A percentile compares a stretch with the other conserved stretches of the same genome.
These are phyloP conservation scores for Talaromyces sp. DNA, from an alignment of 2,329 filamentous ascomycete genomes.

Conservation along the genomic window DNA sequence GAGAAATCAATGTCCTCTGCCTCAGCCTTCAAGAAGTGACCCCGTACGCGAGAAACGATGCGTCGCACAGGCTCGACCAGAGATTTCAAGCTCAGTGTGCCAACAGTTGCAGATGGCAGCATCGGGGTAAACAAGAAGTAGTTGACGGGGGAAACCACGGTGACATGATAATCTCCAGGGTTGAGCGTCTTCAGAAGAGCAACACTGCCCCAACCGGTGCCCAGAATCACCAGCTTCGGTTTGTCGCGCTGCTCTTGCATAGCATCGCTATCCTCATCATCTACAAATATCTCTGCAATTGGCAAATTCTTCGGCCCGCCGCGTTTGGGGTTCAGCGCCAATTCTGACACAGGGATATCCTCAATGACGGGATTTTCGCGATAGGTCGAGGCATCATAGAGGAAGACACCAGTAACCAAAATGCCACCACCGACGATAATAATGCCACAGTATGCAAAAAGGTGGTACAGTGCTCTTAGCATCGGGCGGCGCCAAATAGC, in stretches of 20 bases:
- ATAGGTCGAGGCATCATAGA: conserved; percentile 93
- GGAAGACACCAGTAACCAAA: conserved; percentile 75
- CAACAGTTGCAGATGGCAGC: conserved; percentile 93
- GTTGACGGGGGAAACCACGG: conserved; percentile 87
- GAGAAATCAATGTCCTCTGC: conserved; percentile 91
- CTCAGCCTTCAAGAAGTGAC: conserved; percentile 82
- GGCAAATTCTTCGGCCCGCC: conserved; percentile 95
- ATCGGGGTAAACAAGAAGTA: conserved; percentile 99
- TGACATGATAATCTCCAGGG: conserved; percentile 90
- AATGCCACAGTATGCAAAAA: conserved; percentile 67
- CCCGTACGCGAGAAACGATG: conserved; percentile 70
- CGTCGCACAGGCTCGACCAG: conserved; percentile 88
- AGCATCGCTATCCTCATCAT: conserved; percentile 74
- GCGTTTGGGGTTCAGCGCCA: conserved; percentile 71
- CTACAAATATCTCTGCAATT: conserved; percentile 79
- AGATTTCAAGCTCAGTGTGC: conserved; percentile 84
- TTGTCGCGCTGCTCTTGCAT: conserved; percentile 74
- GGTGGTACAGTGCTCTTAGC: conserved; percentile 58
- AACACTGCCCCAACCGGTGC: conserved; percentile 92
- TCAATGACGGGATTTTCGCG: conserved; percentile 59
- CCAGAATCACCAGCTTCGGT: conserved; percentile 85
- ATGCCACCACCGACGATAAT: conserved; percentile 66
- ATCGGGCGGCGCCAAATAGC: conserved; percentile 25
- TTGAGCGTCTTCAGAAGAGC: conserved; percentile 85
- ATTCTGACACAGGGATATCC: conserved; percentile 77